Evolutionary conservation across 441 rosid species (phyloP).

Genomic region (Populus hybrid): DNA sequence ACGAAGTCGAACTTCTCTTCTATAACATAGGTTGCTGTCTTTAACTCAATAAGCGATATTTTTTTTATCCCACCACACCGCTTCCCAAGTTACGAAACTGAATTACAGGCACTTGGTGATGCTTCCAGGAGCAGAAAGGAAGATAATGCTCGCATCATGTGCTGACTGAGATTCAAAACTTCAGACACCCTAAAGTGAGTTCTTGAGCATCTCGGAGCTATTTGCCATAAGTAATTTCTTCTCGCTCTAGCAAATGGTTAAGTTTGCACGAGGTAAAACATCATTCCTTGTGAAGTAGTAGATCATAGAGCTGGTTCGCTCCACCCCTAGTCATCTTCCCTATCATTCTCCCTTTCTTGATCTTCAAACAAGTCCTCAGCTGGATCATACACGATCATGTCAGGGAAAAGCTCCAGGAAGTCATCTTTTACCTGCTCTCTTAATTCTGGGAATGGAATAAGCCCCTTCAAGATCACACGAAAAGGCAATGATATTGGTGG

Average conservation of each 20-base stretch:
- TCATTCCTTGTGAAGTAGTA: background rate
- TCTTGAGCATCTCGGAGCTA: background rate
- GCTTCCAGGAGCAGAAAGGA: background rate
- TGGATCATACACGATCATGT: constrained; percentile 78
- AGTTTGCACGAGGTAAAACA: background rate
- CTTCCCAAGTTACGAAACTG: too few relatives aligned
- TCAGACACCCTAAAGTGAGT: background rate
- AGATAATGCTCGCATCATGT: background rate
- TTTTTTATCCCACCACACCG: background rate
- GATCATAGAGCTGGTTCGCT: background rate
- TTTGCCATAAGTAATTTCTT: background rate
- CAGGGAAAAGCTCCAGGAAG: constrained; percentile 31
- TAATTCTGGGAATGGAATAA: constrained; percentile 65
- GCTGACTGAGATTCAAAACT: background rate
- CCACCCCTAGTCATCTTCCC: constrained; percentile 40
- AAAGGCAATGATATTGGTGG: constrained; percentile 79
- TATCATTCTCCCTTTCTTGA: constrained; percentile 22
- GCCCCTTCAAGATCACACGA: constrained; percentile 85
- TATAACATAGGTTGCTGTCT: background rate
- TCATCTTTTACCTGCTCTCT: constrained; percentile 80
- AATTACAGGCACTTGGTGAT: background rate
- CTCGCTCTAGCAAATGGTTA: background rate
- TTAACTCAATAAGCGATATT: background rate
- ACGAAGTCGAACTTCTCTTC: background rate
- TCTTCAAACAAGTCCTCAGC: constrained; percentile 78